A percentile compares a stretch with the other conserved stretches of the same genome.
phyloP scores from a whole-genome alignment of 768 basidiomycete species.

The Leccinum rimulosum region DNA sequence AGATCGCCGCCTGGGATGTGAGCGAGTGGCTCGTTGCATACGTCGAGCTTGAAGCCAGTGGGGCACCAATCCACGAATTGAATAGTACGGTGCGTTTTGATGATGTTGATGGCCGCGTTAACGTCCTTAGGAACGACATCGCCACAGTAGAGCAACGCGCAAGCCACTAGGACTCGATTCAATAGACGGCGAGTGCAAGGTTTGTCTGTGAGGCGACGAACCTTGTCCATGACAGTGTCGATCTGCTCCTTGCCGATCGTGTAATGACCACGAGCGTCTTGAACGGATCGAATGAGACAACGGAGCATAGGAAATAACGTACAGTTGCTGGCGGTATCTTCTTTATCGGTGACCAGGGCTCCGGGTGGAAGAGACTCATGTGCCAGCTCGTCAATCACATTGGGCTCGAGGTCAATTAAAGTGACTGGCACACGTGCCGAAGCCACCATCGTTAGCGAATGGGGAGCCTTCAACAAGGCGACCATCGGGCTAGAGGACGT shows the following conservation, averaged over 20 bases:
- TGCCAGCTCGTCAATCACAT: slow-evolving; percentile 96
- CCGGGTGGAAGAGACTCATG: slow-evolving; percentile 97
- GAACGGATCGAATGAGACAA: slow-evolving; percentile 4
- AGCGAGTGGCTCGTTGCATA: slow-evolving; percentile 77
- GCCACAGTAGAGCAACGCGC: slow-evolving; percentile 69
- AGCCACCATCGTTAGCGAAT: slow-evolving; percentile 80
- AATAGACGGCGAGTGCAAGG: not conserved
- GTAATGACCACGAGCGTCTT: slow-evolving; percentile 97
- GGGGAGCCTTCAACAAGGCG: slow-evolving; percentile 79
- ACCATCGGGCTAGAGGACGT: slow-evolving; percentile 92
- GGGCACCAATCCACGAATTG: slow-evolving; percentile 80
- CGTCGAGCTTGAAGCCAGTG: slow-evolving; percentile 76
- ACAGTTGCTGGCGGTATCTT: slow-evolving; percentile 99
- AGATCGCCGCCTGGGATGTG: slow-evolving; percentile 77
- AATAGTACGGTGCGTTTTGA: slow-evolving; percentile 78
- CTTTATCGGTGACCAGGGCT: slow-evolving; percentile 97
- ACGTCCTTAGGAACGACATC: slow-evolving; percentile 79
- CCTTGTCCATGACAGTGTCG: slow-evolving; percentile 93
- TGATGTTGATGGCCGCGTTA: slow-evolving; percentile 68
- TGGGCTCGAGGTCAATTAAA: slow-evolving; percentile 98
- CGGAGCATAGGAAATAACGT: slow-evolving; percentile 21
- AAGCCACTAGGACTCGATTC: slow-evolving; percentile 47
- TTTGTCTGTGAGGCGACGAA: slow-evolving; percentile 92
- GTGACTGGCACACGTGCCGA: slow-evolving; percentile 98
- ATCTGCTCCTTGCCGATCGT: slow-evolving; percentile 98